Base-by-base conservation (phyloP, 768 basidiomycete species). In the Leccinellum albellum region DNA sequence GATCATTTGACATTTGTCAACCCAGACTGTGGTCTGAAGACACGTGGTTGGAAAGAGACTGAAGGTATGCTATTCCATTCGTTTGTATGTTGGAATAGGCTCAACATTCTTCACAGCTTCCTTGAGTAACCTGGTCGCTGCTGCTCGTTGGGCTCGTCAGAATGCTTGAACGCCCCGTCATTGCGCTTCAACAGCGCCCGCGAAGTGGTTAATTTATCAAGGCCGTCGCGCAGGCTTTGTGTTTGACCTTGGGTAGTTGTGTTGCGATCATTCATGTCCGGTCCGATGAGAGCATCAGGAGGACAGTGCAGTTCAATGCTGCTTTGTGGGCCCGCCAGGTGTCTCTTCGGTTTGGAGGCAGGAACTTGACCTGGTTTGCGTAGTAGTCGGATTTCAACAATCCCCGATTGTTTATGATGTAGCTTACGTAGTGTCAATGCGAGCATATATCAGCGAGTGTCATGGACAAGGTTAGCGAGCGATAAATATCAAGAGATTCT, bases 21-120 rank as follows among this genome's bases (percentile, higher is more conserved):
- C 82, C 96, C 96, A 57, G 96, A 98, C 74, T 98, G 96, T 70
- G 97, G 96, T 78, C 81, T 98, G 67, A 98, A 98, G 84, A 98
- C 96, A 64, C 93, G 95, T 81, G 92, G 89, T 66, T 97, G 95
- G 95, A 89, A 90, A 75, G 95, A 98, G 82, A 98, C 95, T 45
- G 91, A 97, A 79, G 83, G 84, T 79, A 51, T 33, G 67, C 64
- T 55, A 10, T 37, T 23, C n/a, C 56, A 59, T 53, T 51, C 8
- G 21, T 47, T 35, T 54, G 17, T 37, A 14, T 9, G 6, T 13
- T 53, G 49, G 55, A 56, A 23, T 57, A 59, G 29, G 56, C 20
- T 33, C 59, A 23, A 59, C 45, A 51, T 57, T 28, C 17, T 58
- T 58, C 37, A 10, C 54, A 83, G 85, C 89, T 49, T 89, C 92